Evolutionary conservation across 2,329 filamentous ascomycete species (phyloP), one percentile per base, ranked within the genome.

Genomic region (Paecilomyces formosus): DNA sequence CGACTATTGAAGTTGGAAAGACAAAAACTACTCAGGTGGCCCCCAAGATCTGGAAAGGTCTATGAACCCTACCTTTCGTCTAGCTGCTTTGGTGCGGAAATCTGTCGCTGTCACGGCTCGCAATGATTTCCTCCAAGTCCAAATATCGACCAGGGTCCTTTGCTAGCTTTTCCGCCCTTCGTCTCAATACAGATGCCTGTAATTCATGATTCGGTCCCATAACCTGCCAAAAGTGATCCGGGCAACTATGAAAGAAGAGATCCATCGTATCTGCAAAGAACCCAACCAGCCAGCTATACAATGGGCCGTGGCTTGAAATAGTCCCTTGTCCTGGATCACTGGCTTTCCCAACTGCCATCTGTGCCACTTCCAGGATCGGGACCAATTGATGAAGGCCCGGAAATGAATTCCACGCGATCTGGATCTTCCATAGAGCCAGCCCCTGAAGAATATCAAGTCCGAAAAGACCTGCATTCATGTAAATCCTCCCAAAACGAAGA

Each of bases 401-500:
- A 39, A 65, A 66, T 0, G 58, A 64, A 15, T 67, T 67, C 65
- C 65, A 67, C 12, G 60, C 57, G 3, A 59, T 56, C 30, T 66
- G 64, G 1, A 67, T 57, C 33, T 67, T 66, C 22, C 57, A 28
- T 0, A 63, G 49, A 9, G 61, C 59, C 9, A 56, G 18, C 0
- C 51, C 56, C 6, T 61, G 58, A 22, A 67, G 26, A 1, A 53
- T 49, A 2, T 21, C n/a, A 6, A 65, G 26, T 1, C 60, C 53
- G 2, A 64, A 59, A 1, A 54, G 55, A 2, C 57, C 45, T 1
- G 63, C 65, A n/a, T 60, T 56, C 1, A 21, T 18, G 33, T 65
- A 66, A 0, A 63, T 54, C 3, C n/a, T 35, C 3, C 64, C 64
- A 1, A 66, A 58, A 1, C 22, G 26, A 2, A 55, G 3, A 12